These are phyloP conservation scores for Theobroma grandiflorum DNA, from an alignment of 441 rosid species.

Conservation along the genomic window DNA sequence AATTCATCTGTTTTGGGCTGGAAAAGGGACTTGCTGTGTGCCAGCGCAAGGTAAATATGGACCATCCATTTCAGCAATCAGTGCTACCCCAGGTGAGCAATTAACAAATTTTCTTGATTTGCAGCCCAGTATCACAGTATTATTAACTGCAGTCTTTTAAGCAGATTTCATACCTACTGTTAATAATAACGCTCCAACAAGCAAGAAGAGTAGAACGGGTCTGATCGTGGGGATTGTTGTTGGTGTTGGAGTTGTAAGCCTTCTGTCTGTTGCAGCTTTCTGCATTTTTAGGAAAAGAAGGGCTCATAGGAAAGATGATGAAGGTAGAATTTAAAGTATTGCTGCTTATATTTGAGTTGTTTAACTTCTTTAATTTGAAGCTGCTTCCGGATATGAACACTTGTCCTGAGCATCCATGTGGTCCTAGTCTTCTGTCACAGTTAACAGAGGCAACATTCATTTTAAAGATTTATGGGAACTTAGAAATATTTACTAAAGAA, in stretches of 20 bases:
- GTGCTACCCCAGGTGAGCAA: conserved; percentile 61
- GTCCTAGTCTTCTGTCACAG: conserved; percentile 1
- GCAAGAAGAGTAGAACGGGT: conserved; percentile 41
- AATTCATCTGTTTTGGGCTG: conserved; percentile 75
- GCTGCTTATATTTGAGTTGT: not conserved
- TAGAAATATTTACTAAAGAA: not conserved
- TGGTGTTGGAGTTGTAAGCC: conserved; percentile 51
- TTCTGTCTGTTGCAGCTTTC: conserved; percentile 39
- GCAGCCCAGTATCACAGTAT: not conserved
- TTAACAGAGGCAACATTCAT: not conserved
- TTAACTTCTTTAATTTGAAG: not conserved
- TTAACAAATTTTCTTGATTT: not conserved
- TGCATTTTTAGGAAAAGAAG: conserved; percentile 47
- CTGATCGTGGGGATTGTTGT: conserved; percentile 62
- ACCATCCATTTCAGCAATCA: conserved; percentile 60
- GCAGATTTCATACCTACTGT: conserved; percentile 74
- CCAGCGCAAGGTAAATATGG: conserved; percentile 61
- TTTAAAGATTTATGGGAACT: not conserved
- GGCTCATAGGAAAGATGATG: conserved; percentile 43
- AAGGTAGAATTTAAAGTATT: conserved; percentile 40
- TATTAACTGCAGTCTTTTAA: conserved; percentile 27
- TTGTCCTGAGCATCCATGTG: not conserved
- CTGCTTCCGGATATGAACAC: not conserved
- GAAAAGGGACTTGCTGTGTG: conserved; percentile 77
- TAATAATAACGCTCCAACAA: conserved; percentile 44